phyloP scores from a whole-genome alignment of 2,329 filamentous ascomycete genomes.

The Corynespora cassiicola region DNA sequence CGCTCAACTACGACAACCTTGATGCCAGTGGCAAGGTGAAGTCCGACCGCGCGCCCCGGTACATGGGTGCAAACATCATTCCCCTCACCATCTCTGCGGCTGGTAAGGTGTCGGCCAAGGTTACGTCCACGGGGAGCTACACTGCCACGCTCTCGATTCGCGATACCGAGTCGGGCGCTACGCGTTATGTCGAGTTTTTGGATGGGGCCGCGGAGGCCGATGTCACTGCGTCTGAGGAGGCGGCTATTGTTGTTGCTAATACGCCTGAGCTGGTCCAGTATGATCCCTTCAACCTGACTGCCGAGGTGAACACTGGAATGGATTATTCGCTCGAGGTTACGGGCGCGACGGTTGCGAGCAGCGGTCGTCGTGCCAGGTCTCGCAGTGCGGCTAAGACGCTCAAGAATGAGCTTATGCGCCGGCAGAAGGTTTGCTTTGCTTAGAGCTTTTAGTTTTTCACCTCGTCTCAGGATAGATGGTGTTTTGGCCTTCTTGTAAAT shows the following conservation, averaged over 20 bases:
- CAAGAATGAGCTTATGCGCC: too few species aligned
- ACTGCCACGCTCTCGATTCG: conserved; percentile 46
- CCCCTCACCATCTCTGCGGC: conserved; percentile 46
- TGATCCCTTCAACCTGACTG: conserved; percentile 36
- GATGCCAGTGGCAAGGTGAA: conserved; percentile 50
- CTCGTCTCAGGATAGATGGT: too few species aligned
- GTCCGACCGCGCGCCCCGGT: conserved; percentile 50
- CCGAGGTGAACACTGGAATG: conserved; percentile 22
- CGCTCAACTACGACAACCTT: conserved; percentile 53
- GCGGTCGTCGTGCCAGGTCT: background rate
- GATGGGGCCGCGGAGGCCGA: conserved; percentile 44
- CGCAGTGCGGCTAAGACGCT: too few species aligned
- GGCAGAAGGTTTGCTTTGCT: too few species aligned
- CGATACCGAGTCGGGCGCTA: conserved; percentile 32
- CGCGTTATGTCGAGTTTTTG: conserved; percentile 47
- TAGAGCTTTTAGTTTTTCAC: too few species aligned
- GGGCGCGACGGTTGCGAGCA: conserved; percentile 21
- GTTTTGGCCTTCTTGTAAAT: too few species aligned
- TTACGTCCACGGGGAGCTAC: conserved; percentile 28
- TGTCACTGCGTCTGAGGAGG: conserved; percentile 50
- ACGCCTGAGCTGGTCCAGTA: conserved; percentile 55
- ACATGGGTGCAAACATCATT: conserved; percentile 60
- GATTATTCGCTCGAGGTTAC: conserved; percentile 22
- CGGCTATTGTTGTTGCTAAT: conserved; percentile 56
- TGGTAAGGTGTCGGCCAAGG: conserved; percentile 50